Base-by-base conservation (phyloP, 1,284 basidiomycete species). In the Spongiforma sp. region DNA sequence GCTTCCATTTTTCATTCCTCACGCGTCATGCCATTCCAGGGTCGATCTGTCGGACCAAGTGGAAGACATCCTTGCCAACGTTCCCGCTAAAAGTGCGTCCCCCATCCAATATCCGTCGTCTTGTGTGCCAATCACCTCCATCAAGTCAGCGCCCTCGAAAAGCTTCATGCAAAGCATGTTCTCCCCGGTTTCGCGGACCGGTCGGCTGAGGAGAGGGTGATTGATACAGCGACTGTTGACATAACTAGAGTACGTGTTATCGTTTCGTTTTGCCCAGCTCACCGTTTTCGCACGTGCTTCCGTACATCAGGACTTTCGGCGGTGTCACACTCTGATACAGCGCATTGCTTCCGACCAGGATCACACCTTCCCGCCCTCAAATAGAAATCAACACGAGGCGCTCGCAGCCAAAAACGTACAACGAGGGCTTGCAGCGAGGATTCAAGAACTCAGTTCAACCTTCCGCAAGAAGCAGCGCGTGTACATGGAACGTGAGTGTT, bases 391-490 rank as follows among this genome's bases (percentile, higher is more conserved):
- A 62, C 84, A 93, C 61, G 86, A 93, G 71, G 80, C 83, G 21
- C 83, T 92, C 59, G 90, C 95, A 2, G 92, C 93, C 50, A 91
- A 94, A 80, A 99, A 99, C 75, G 95, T 98, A n/a, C 97, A 99
- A 78, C 90, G 96, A 36, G 96, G 92, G 15, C 86, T 99, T 43
- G 98, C 98, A 26, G 95, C 94, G 30, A 93, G 95, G 75, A 89
- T 99, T 14, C 98, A 99, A 81, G 94, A 96, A 70, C 83, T 96
- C 57, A 96, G 94, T 71, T 93, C 91, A 26, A 83, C 90, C n/a
- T 99, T 99, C 76, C 86, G 98, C 65, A 98, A 97, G 83, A 98
- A 98, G 82, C 98, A 99, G 80, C 89, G 94, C 62, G 91, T 96
- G 36, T 99, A 99, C 79, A 93, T 99, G 89, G 93, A 97, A 79